These are phyloP conservation scores for Plasmopara halstedii DNA, from an alignment of 352 stramenopile species.

Conservation along the genomic window DNA sequence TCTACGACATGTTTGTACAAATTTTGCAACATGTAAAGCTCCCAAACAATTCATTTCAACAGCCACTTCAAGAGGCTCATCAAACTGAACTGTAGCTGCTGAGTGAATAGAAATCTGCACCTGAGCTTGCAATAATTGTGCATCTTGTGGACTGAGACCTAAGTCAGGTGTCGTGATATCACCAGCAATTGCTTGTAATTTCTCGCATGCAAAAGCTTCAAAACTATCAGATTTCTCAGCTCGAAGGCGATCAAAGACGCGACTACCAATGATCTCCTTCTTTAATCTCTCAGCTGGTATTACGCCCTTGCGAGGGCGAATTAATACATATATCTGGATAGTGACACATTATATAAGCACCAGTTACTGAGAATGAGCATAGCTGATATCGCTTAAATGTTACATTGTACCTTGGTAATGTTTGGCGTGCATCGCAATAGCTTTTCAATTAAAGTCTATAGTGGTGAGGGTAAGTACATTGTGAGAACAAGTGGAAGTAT, in stretches of 20 bases:
- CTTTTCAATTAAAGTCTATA: conserved; percentile 73
- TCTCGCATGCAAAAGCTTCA: conserved; percentile 37
- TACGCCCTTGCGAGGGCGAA: conserved; percentile 70
- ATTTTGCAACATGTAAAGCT: conserved; percentile 51
- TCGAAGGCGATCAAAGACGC: conserved; percentile 66
- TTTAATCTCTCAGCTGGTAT: conserved; percentile 39
- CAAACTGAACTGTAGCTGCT: conserved; percentile 81
- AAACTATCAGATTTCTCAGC: conserved; percentile 42
- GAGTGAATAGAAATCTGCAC: conserved; percentile 78
- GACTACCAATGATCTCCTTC: conserved; percentile 70
- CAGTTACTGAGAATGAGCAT: conserved; percentile 1
- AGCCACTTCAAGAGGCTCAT: conserved; percentile 79
- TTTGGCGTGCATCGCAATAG: conserved; percentile 57
- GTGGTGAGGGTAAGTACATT: background rate
- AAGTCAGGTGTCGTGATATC: conserved; percentile 66
- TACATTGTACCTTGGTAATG: conserved; percentile 32
- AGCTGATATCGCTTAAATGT: background rate
- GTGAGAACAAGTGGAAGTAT: conserved; percentile 5
- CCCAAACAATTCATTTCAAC: conserved; percentile 82
- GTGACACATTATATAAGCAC: background rate
- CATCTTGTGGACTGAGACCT: conserved; percentile 42
- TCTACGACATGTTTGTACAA: conserved; percentile 44
- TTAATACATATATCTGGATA: conserved; percentile 61
- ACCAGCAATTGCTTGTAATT: conserved; percentile 53
- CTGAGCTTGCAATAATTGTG: conserved; percentile 25